A percentile compares a stretch with the other conserved stretches of the same genome.
These are phyloP conservation scores for Populus hybrid DNA, from an alignment of 441 rosid species.

Conservation along the genomic window DNA sequence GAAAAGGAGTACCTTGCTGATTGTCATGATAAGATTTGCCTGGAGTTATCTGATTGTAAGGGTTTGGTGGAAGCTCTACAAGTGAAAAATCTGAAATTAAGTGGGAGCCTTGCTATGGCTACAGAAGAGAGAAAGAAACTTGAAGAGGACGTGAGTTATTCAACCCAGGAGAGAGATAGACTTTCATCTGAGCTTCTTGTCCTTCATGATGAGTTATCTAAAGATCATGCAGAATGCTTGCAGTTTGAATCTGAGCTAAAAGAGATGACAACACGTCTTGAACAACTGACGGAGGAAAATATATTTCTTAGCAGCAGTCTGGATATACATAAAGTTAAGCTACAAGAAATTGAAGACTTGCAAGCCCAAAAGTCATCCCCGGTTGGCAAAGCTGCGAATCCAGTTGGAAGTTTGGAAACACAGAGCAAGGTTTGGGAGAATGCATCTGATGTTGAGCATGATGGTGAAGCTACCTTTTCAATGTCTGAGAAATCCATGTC, in stretches of 20 bases:
- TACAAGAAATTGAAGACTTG: constrained; percentile 33
- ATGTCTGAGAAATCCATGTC: constrained; percentile 20
- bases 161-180: constrained; percentile 44
- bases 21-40: constrained; percentile 30
- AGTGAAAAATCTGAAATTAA: constrained; percentile 31
- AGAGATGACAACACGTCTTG: constrained; percentile 43
- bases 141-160: constrained; percentile 26
- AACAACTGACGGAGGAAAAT: constrained; percentile 57
- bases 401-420: constrained; percentile 25
- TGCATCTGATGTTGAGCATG: constrained; percentile 30
- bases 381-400: constrained; percentile 30
- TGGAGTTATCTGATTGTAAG: constrained; percentile 30
- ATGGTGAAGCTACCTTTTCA: constrained; percentile 22
- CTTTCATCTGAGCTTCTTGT: constrained; percentile 56
- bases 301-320: constrained; percentile 43
- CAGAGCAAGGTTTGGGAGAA: constrained; percentile 23
- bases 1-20: constrained; percentile 51
- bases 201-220: constrained; percentile 53
- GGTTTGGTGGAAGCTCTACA: constrained; percentile 27
- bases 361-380: constrained; percentile 26
- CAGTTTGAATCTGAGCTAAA: constrained; percentile 48
- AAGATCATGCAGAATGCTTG: constrained; percentile 36
- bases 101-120: constrained; percentile 23
- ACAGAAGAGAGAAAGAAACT: constrained; percentile 32
- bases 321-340: constrained; percentile 39